A percentile compares a stretch with the other conserved stretches of the same genome.
phyloP scores from a whole-genome alignment of 352 stramenopile genomes.

The Phytophthora kernoviae region DNA sequence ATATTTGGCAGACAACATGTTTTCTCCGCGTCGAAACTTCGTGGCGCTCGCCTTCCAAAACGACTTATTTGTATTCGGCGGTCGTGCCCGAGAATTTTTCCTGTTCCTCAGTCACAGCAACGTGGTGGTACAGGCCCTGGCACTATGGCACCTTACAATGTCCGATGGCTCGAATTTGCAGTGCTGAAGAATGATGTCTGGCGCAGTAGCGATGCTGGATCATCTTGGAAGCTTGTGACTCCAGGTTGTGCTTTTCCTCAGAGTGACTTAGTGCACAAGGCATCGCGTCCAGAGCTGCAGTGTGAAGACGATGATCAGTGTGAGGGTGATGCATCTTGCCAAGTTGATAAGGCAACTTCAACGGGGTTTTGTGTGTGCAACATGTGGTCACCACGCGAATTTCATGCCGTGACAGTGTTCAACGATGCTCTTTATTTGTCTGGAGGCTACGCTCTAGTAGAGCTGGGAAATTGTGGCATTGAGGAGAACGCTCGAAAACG shows the following conservation, averaged over 20 bases:
- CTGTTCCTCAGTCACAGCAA: slow-evolving; percentile 53
- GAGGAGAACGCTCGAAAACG: slow-evolving; percentile 61
- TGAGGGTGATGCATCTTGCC: slow-evolving; percentile 62
- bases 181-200: slow-evolving; percentile 86
- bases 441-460: slow-evolving; percentile 65
- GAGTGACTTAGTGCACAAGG: slow-evolving; percentile 54
- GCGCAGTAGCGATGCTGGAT: slow-evolving; percentile 69
- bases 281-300: slow-evolving; percentile 43
- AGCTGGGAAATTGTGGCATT: slow-evolving; percentile 68
- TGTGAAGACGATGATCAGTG: slow-evolving; percentile 74
- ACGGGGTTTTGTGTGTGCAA: slow-evolving; percentile 70
- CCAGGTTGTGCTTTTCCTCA: slow-evolving; percentile 66
- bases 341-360: slow-evolving; percentile 47
- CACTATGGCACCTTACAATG: slow-evolving; percentile 37
- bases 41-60: slow-evolving; percentile 63
- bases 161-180: slow-evolving; percentile 63
- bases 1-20: slow-evolving; percentile 83
- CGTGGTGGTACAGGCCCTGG: slow-evolving; percentile 40
- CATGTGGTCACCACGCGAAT: slow-evolving; percentile 81
- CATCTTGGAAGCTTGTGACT: slow-evolving; percentile 77
- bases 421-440: slow-evolving; percentile 53
- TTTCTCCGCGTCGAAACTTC: slow-evolving; percentile 73
- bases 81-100: slow-evolving; percentile 61
- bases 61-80: slow-evolving; percentile 65
- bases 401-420: slow-evolving; percentile 60